Evolutionary conservation across 768 basidiomycete genomes (phyloP), one percentile per base, ranked within the genome.

Genomic region (Favolaschia claudopus): DNA sequence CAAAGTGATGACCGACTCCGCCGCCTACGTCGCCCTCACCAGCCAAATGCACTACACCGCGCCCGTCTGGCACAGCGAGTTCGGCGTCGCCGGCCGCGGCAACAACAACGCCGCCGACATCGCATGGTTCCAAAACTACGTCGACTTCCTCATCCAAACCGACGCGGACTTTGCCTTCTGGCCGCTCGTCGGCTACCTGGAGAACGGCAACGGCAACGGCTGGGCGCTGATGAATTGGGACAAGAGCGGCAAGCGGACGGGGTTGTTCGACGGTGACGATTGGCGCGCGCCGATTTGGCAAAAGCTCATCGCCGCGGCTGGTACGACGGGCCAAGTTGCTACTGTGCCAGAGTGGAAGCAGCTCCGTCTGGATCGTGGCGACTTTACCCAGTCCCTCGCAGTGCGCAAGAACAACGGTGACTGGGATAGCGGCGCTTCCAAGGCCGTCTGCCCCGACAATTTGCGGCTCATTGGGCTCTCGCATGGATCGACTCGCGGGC

Each of bases 191-290:
- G 63, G 63, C 5, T 64, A 60, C 36, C 55, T 60, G 4, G 55
- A 48, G 20, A 52, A 54, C 36, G 44, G 51, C 17, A 4, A 8
- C n/a, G 58, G 58, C 19, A 57, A 64, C 44, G 63, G 63, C 14
- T 64, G 63, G 63, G 38, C 58, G 36, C 47, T 64, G 32, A 57
- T 61, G 58, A 61, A 61, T 59, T 64, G 63, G 63, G 56, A 60
- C 29, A 3, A 27, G 7, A 24, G 24, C 9, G 60, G 60, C 3
- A 24, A 19, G 39, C 44, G 52, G 49, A 55, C 43, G 22, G 59
- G 58, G 1, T 34, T 64, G 17, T 58, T 53, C 27, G 58, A 60
- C 46, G 55, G 55, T 8, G 37, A 57, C 50, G 63, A 64, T 43
- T 64, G 63, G 63, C 63, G 63, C 37, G 55, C 29, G 25, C 25